Conservation (phyloP, 345 rosid genomes). For the Eucalyptus globulus region DNA sequence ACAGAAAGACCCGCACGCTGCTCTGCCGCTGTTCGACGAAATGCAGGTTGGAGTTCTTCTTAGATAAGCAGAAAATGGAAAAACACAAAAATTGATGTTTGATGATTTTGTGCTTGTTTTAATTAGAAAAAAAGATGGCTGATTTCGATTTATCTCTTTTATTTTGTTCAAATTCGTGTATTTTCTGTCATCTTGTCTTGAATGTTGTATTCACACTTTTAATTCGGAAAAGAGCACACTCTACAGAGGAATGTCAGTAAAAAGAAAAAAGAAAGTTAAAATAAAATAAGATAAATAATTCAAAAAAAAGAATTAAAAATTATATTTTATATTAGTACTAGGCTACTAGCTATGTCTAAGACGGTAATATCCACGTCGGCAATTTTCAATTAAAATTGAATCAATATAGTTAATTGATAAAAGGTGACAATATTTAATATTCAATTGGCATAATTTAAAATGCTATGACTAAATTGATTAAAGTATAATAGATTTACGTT, state of each 20-base stretch:
- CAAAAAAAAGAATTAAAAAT: too few species aligned
- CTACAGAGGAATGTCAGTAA: fast-evolving
- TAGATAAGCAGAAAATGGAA: not conserved
- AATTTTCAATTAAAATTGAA: fast-evolving
- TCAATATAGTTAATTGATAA: fast-evolving
- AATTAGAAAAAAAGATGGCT: not conserved
- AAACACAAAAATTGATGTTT: not conserved
- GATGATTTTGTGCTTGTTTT: not conserved
- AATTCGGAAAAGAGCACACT: not conserved
- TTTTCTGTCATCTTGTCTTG: too few species aligned
- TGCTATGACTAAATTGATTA: fast-evolving
- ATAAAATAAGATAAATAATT: too few species aligned
- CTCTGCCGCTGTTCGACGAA: not conserved
- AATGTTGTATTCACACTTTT: too few species aligned
- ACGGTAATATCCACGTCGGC: fast-evolving
- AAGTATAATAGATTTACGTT: too few species aligned
- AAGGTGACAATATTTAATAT: fast-evolving
- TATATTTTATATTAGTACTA: too few species aligned
- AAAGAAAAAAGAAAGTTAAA: too few species aligned
- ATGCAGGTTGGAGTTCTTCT: not conserved
- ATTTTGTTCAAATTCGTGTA: not conserved
- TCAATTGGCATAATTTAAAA: fast-evolving
- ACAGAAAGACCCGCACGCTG: not conserved
- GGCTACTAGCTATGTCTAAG: fast-evolving
- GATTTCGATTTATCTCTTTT: not conserved